These are phyloP conservation scores for Desmodesmus armatus DNA, from an alignment of 139 green algal species.

Conservation along the genomic window DNA sequence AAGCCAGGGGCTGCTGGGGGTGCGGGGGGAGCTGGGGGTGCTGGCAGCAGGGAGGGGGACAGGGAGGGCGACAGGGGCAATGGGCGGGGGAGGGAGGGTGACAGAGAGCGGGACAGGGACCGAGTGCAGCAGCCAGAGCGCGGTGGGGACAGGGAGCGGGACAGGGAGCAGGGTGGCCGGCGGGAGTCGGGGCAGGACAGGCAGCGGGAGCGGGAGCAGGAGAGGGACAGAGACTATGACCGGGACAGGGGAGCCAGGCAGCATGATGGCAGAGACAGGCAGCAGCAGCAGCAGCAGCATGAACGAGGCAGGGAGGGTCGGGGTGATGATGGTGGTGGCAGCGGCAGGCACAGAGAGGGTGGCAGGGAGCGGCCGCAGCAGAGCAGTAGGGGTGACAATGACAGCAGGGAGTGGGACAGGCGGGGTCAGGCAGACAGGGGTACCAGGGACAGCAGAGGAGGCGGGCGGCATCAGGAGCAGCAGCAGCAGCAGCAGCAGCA, in stretches of 20 bases:
- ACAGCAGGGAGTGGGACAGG: slow-evolving; percentile 12
- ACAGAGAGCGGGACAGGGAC: slow-evolving; percentile 35
- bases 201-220: slow-evolving; percentile 12
- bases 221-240: not conserved
- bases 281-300: not conserved
- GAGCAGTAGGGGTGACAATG: not conserved
- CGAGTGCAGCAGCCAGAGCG: too few relatives aligned
- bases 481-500: not conserved
- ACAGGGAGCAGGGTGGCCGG: not conserved
- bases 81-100: slow-evolving; percentile 5
- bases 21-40: not conserved
- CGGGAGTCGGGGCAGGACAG: not conserved
- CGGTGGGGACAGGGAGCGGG: slow-evolving; percentile 13
- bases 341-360: not conserved
- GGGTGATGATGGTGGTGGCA: not conserved
- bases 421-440: not conserved
- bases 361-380: not conserved
- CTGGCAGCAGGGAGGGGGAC: slow-evolving; percentile 6
- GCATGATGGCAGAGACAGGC: not conserved
- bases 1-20: not conserved
- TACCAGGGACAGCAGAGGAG: not conserved
- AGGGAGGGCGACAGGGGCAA: not conserved
- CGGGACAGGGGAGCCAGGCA: not conserved
- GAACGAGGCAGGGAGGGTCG: not conserved
- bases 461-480: slow-evolving; percentile 7